Evolutionary conservation across 768 basidiomycete species (phyloP).

Genomic region (Suillus tomentosus): DNA sequence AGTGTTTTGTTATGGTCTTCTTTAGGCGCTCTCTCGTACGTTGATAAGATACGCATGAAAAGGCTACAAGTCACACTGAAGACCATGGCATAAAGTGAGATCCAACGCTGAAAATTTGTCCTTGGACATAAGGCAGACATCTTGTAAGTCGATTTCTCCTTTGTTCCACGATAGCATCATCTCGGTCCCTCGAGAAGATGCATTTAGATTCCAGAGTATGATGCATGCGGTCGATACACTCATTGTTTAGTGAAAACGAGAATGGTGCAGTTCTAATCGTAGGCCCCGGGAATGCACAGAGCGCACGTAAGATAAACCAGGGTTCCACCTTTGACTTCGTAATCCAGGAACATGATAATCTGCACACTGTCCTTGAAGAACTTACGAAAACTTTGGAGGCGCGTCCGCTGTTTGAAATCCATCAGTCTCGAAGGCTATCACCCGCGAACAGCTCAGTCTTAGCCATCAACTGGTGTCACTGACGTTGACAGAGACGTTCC

Average conservation of each 20-base stretch:
- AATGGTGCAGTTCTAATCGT: background rate
- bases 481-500: background rate
- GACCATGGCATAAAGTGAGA: background rate
- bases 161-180: too few species aligned
- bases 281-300: background rate
- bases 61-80: background rate
- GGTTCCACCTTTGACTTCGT: background rate
- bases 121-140: background rate
- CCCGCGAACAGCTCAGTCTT: background rate
- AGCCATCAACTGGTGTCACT: background rate
- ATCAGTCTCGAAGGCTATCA: background rate
- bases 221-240: background rate
- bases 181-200: background rate
- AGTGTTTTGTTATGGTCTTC: background rate
- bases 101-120: background rate
- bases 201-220: background rate
- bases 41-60: background rate
- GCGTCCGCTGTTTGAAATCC: background rate
- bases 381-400: background rate
- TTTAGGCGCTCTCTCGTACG: background rate
- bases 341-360: background rate
- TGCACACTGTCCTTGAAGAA: background rate
- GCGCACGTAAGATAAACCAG: background rate
- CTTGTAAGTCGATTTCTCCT: background rate
- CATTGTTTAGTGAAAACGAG: background rate